Conservation (phyloP, 192 early-diverging fungal genomes). For the Spizellomyces sp. region DNA sequence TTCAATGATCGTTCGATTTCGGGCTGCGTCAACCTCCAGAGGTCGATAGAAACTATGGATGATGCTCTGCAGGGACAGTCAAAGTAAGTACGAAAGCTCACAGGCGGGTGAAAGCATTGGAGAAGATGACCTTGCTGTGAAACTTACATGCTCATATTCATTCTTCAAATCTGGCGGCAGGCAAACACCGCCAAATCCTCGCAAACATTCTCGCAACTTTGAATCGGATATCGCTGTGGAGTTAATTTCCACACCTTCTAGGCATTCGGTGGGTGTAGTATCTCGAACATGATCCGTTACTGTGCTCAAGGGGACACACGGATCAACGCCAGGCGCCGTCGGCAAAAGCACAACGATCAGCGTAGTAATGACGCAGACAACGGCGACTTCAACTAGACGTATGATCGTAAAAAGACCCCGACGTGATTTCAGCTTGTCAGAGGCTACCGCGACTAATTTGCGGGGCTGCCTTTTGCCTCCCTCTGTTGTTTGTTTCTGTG, state of each 20-base stretch:
- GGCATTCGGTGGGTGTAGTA: conserved; percentile 10
- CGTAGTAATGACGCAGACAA: conserved; percentile 35
- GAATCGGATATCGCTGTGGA: background rate
- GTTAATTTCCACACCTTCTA: background rate
- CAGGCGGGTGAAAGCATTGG: background rate
- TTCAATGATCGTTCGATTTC: too few species aligned
- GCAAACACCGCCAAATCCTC: conserved; percentile 10
- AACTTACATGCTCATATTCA: conserved; percentile 3
- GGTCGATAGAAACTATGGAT: conserved; percentile 9
- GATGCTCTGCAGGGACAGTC: background rate
- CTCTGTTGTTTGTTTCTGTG: background rate
- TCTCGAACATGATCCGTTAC: background rate
- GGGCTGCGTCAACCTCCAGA: too few species aligned
- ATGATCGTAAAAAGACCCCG: background rate
- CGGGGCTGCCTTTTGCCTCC: background rate
- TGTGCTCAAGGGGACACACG: conserved; percentile 11
- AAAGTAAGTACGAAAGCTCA: background rate
- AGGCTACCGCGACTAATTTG: background rate
- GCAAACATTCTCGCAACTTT: background rate
- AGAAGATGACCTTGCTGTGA: too few species aligned
- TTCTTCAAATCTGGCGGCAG: conserved; percentile 12
- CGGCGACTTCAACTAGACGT: conserved; percentile 30
- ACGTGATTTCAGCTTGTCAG: background rate
- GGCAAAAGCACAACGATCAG: conserved; percentile 36
- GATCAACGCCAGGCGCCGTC: conserved; percentile 13